Evolutionary conservation across 2,329 filamentous ascomycete species (phyloP), one percentile per base, ranked within the genome.

Genomic region (Aspergillus neotritici): DNA sequence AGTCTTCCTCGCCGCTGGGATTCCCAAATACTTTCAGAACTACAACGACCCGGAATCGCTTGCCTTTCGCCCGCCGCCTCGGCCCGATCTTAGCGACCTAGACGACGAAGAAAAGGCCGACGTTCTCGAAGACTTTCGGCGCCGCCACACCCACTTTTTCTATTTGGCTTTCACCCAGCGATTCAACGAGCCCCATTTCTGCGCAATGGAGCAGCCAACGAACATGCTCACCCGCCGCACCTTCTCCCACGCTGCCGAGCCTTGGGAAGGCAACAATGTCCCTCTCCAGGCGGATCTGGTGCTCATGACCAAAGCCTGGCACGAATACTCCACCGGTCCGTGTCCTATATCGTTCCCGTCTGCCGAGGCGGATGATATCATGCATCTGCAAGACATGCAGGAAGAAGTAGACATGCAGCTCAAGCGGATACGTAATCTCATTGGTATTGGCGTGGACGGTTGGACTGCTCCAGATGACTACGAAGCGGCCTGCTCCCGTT

Each of bases 11-110:
- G 53, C 55, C 9, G 55, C 59, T 35, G 62, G 62, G 9, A 65
- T 71, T 25, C 67, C 66, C 13, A 51, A 52, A 4, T 51, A 41
- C 9, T 64, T 70, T 43, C 56, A 66, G 46, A 69, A 70, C 44
- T 67, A 65, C 31, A 34, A 46, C 29, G 37, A 40, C 12, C 33
- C 39, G 11, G 34, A 37, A 30, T 46, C 38, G 12, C 28, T 41
- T 8, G 5, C 11, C 3, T 33, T 42, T 21, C 33, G 34, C 34
- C 14, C 34, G 13, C 43, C 43, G 5, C 31, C 28, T 1, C 6
- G 14, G 13, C 21, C 39, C 4, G 37, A 40, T 15, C 16, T 33
- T 3, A 7, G 3, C 6, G 37, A 17, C 15, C 17, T 40, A 15
- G 37, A 40, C 11, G 37, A 32, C n/a, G 30, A 40, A 25, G 37